Conservation (phyloP, 2,329 filamentous ascomycete species). For the Orbilia javanica region DNA sequence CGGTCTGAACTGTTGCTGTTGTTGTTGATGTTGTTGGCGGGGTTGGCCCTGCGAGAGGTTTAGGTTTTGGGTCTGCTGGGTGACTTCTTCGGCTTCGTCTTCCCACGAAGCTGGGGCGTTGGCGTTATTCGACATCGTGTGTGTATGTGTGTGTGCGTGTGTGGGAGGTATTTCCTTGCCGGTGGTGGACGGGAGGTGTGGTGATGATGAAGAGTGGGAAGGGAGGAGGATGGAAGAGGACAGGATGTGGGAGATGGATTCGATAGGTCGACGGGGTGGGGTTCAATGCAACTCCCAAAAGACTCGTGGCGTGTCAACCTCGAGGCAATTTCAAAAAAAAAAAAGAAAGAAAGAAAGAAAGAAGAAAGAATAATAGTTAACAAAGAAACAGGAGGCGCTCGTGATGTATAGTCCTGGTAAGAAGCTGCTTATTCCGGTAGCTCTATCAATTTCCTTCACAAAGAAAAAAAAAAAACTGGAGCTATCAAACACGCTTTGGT, state of each 20-base stretch:
- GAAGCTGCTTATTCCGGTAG: not conserved
- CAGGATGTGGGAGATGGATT: not conserved
- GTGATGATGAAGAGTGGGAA: not conserved
- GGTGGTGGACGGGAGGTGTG: not conserved
- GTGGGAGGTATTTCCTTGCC: too few species aligned
- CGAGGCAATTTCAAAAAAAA: not conserved
- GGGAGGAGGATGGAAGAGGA: not conserved
- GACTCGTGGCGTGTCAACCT: not conserved
- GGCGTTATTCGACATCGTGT: conserved; percentile 76
- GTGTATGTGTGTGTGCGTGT: not conserved
- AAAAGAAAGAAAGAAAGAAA: not conserved
- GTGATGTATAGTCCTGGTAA: not conserved
- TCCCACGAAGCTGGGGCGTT: conserved; percentile 86
- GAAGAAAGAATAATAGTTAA: too few species aligned
- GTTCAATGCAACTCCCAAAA: not conserved
- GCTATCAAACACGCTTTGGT: conserved; percentile 28
- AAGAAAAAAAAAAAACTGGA: not conserved
- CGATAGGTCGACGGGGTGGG: not conserved
- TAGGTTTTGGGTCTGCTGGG: conserved; percentile 77
- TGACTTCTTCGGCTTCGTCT: conserved; percentile 74
- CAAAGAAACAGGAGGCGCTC: too few species aligned
- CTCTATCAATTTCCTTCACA: not conserved
- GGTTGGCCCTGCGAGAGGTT: conserved; percentile 82
- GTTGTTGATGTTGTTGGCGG: conserved; percentile 71
- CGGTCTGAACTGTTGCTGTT: conserved; percentile 62